phyloP scores from a whole-genome alignment of 1,139 yeast species.

The Pichia sp. region DNA sequence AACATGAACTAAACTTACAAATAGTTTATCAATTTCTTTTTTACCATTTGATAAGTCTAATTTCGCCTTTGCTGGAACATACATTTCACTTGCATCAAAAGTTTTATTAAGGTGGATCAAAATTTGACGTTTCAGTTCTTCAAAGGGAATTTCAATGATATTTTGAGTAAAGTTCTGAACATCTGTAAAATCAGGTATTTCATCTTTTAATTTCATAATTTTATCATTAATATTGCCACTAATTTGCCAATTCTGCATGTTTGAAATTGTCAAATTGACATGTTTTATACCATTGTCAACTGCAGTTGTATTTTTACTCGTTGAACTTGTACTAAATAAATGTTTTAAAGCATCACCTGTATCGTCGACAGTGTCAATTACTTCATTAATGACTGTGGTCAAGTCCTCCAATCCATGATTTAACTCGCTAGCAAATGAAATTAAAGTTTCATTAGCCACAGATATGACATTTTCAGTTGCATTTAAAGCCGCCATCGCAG shows the following conservation, averaged over 20 bases:
- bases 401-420: slow-evolving; percentile 56
- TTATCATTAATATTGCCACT: slow-evolving; percentile 54
- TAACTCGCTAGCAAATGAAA: slow-evolving; percentile 48
- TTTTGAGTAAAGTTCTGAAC: slow-evolving; percentile 45
- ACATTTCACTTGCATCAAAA: slow-evolving; percentile 20
- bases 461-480: slow-evolving; percentile 57
- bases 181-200: slow-evolving; percentile 52
- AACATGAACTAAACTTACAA: slow-evolving; percentile 26
- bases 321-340: slow-evolving; percentile 45
- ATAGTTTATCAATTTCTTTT: slow-evolving; percentile 35
- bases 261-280: slow-evolving; percentile 53
- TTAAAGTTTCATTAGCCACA: slow-evolving; percentile 56
- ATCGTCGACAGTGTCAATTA: slow-evolving; percentile 33
- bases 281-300: slow-evolving; percentile 23
- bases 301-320: slow-evolving; percentile 25
- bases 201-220: slow-evolving; percentile 39
- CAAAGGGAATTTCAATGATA: slow-evolving; percentile 49
- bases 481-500: slow-evolving; percentile 67
- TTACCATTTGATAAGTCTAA: slow-evolving; percentile 20
- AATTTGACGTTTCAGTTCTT: slow-evolving; percentile 39
- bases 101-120: slow-evolving; percentile 13
- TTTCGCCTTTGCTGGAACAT: slow-evolving; percentile 20
- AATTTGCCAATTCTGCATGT: slow-evolving; percentile 52
- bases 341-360: slow-evolving; percentile 40
- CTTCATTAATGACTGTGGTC: slow-evolving; percentile 46